These are phyloP conservation scores for Mimosa bimucronata DNA, from an alignment of 306 rosid species.

Conservation along the genomic window DNA sequence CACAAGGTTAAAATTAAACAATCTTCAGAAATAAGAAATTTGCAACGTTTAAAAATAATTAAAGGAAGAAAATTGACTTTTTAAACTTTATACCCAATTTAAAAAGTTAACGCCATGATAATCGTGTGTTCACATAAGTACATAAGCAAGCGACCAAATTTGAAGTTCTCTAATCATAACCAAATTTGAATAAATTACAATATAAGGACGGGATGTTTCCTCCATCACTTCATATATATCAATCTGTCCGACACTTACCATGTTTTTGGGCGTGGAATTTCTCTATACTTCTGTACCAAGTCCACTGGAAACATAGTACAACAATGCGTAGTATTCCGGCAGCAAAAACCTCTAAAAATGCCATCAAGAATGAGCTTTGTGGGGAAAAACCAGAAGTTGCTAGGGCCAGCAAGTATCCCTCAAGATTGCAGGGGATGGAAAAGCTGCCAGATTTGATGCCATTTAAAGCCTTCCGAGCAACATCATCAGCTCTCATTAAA, in stretches of 20 bases:
- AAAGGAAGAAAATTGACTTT: background rate
- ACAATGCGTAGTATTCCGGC: constrained; percentile 62
- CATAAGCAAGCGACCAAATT: constrained; percentile 9
- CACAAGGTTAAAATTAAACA: background rate
- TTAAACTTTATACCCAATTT: background rate
- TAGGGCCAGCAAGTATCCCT: constrained; percentile 65
- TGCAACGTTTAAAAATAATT: constrained; percentile 5
- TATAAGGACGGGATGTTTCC: constrained; percentile 3
- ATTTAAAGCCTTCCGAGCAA: constrained; percentile 74
- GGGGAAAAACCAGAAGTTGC: constrained; percentile 89
- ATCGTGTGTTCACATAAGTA: constrained; percentile 9
- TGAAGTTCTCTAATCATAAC: background rate
- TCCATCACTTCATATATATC: constrained; percentile 11
- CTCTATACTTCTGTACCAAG: constrained; percentile 76
- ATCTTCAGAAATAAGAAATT: background rate
- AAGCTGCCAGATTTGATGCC: constrained; percentile 81
- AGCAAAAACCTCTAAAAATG: constrained; percentile 72
- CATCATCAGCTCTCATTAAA: constrained; percentile 80
- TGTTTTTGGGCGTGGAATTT: constrained; percentile 64
- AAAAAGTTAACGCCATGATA: constrained; percentile 1
- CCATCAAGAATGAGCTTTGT: constrained; percentile 83
- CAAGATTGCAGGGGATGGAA: constrained; percentile 75
- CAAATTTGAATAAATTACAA: background rate
- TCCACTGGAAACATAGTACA: constrained; percentile 76
- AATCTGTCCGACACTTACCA: constrained; percentile 48